phyloP scores from a whole-genome alignment of 2,329 filamentous ascomycete species.

The Sphaerulina musiva region DNA sequence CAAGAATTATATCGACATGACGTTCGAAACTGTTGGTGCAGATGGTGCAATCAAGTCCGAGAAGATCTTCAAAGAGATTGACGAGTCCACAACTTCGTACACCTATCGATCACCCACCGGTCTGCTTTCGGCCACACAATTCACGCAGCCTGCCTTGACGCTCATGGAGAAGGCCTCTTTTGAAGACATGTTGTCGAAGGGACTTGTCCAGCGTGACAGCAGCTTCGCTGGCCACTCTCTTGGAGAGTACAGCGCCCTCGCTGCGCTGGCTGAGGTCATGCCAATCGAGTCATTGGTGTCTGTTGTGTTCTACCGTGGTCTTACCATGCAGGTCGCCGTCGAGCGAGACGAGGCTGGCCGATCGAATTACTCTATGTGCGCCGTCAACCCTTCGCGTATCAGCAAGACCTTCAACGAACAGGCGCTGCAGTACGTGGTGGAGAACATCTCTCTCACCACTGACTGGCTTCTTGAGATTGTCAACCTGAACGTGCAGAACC shows the following conservation, averaged over 20 bases:
- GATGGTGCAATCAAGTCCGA: slow-evolving; percentile 95
- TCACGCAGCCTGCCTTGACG: slow-evolving; percentile 93
- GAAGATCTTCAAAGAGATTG: slow-evolving; percentile 98
- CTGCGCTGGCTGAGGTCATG: slow-evolving; percentile 95
- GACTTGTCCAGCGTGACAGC: slow-evolving; percentile 90
- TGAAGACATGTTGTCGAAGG: slow-evolving; percentile 97
- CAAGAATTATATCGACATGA: slow-evolving; percentile 99
- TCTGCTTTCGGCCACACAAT: slow-evolving; percentile 92
- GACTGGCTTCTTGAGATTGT: slow-evolving; percentile 97
- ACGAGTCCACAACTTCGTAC: slow-evolving; percentile 87
- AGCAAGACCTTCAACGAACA: slow-evolving; percentile 98
- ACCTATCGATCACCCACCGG: slow-evolving; percentile 94
- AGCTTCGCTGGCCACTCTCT: slow-evolving; percentile 97
- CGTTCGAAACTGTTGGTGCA: slow-evolving; percentile 90
- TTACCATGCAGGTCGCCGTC: slow-evolving; percentile 98
- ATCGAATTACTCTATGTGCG: slow-evolving; percentile 99
- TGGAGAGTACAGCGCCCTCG: slow-evolving; percentile 95
- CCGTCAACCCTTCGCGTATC: slow-evolving; percentile 96
- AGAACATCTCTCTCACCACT: slow-evolving; percentile 88
- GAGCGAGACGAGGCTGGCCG: slow-evolving; percentile 88
- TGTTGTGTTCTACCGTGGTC: slow-evolving; percentile 96
- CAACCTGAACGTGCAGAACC: slow-evolving; percentile 76
- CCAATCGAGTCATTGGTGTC: slow-evolving; percentile 98
- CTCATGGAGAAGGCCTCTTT: slow-evolving; percentile 99
- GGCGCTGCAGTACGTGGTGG: slow-evolving; percentile 91